Conservation (phyloP, 2,329 filamentous ascomycete genomes). For the Emergomyces orientalis region DNA sequence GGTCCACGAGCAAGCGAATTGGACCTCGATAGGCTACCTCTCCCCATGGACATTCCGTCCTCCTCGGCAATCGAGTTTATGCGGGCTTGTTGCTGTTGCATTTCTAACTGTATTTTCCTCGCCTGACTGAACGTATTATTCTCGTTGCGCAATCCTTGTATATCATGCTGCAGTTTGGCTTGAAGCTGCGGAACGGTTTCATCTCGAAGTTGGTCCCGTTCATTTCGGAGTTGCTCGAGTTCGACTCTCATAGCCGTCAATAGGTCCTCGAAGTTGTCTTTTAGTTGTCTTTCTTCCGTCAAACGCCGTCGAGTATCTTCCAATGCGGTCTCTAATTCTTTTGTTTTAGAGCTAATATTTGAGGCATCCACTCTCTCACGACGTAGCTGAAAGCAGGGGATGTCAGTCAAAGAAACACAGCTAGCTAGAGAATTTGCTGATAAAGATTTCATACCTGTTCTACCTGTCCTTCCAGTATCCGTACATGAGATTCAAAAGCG, state of each 20-base stretch:
- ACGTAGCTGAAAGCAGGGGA: slow-evolving; percentile 33
- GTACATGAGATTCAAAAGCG: slow-evolving; percentile 73
- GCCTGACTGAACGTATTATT: slow-evolving; percentile 33
- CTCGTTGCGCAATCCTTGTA: slow-evolving; percentile 53
- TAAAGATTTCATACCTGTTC: slow-evolving; percentile 44
- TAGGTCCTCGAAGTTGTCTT: slow-evolving; percentile 89
- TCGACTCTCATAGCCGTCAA: slow-evolving; percentile 75
- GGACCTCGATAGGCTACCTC: slow-evolving; percentile 49
- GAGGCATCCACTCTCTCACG: slow-evolving; percentile 46
- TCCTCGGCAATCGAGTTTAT: slow-evolving; percentile 57
- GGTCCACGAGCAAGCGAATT: slow-evolving; percentile 55
- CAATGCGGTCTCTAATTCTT: slow-evolving; percentile 68
- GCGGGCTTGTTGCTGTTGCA: slow-evolving; percentile 37
- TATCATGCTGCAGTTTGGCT: slow-evolving; percentile 74
- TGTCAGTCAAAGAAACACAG: slow-evolving; percentile 31
- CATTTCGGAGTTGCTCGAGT: slow-evolving; percentile 70
- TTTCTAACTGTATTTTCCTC: slow-evolving; percentile 41
- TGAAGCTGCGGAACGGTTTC: slow-evolving; percentile 73
- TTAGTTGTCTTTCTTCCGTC: slow-evolving; percentile 73
- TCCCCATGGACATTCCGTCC: slow-evolving; percentile 36
- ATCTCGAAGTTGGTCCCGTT: slow-evolving; percentile 74
- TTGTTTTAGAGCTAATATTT: slow-evolving; percentile 49
- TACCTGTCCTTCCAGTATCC: slow-evolving; percentile 68
- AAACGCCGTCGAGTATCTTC: slow-evolving; percentile 77
- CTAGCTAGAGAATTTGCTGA: background rate